Conservation (phyloP, 78 protist genomes). For the Dictyostelium intermedium region DNA sequence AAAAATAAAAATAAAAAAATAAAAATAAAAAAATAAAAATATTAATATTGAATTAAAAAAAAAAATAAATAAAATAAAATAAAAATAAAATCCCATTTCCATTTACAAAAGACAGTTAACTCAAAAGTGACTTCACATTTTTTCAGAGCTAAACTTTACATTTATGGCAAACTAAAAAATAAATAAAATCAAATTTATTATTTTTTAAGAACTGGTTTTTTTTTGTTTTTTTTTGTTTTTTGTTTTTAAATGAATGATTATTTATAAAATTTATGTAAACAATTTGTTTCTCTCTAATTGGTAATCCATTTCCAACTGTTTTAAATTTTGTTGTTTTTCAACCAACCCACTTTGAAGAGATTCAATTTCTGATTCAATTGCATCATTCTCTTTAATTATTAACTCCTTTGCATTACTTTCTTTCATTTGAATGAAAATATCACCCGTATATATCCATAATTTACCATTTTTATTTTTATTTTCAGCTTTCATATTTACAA, state of each 20-base stretch:
- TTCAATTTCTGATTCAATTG: slow-evolving; percentile 35
- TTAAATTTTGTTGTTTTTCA: slow-evolving; percentile 19
- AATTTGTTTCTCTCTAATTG: slow-evolving; percentile 16
- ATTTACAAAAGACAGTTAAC: not conserved
- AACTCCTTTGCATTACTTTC: not conserved
- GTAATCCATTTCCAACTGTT: not conserved
- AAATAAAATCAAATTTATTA: not conserved
- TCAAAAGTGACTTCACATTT: not conserved
- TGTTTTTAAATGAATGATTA: too few relatives aligned
- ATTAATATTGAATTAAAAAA: too few relatives aligned
- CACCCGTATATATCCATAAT: slow-evolving; percentile 67
- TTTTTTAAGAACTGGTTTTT: too few relatives aligned
- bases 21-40: too few relatives aligned
- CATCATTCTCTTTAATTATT: slow-evolving; percentile 16
- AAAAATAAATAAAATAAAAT: too few relatives aligned
- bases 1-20: too few relatives aligned
- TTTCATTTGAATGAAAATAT: slow-evolving; percentile 61
- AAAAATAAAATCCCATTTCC: not conserved
- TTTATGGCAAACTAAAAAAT: not conserved
- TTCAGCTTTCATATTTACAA: not conserved
- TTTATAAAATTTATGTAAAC: not conserved
- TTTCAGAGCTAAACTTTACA: not conserved
- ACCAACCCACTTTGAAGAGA: not conserved
- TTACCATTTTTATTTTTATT: slow-evolving; percentile 3
- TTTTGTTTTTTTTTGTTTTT: too few relatives aligned